Evolutionary conservation across 805 yeast species (phyloP).

Genomic region (Komagataella kurtzmanii): DNA sequence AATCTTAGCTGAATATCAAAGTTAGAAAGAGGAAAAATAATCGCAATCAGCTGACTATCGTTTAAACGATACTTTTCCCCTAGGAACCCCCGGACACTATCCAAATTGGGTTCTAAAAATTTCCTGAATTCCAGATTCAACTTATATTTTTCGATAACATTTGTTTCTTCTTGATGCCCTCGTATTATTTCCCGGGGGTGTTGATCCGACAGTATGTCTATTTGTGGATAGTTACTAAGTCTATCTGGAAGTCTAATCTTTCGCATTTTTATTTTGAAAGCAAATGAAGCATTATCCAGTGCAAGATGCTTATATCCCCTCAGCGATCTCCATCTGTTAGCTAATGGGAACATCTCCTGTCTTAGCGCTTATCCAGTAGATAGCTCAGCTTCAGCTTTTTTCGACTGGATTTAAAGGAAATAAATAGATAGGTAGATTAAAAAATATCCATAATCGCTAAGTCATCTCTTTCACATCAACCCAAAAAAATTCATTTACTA

Average conservation of each 20-base stretch:
- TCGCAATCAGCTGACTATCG: neutral
- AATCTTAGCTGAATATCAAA: neutral
- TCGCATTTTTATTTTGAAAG: neutral
- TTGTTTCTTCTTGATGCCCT: neutral
- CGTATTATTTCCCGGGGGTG: neutral
- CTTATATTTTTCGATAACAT: neutral
- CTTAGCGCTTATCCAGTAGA: neutral
- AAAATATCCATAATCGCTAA: neutral
- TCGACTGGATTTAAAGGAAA: neutral
- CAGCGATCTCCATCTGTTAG: neutral
- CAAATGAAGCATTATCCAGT: neutral
- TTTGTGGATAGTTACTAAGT: neutral
- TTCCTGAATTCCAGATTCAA: neutral
- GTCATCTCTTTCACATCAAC: neutral
- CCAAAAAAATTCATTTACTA: neutral
- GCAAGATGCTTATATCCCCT: conserved; percentile 1
- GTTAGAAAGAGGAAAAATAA: neutral
- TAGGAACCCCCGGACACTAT: neutral
- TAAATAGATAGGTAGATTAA: neutral
- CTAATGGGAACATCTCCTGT: neutral
- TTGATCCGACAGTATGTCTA: neutral
- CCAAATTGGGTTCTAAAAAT: neutral
- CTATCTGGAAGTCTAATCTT: neutral
- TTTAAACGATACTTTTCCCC: neutral
- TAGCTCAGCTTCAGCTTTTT: neutral